Evolutionary conservation across 2,329 filamentous ascomycete species (phyloP).

Genomic region (Podosphaera fusca): DNA sequence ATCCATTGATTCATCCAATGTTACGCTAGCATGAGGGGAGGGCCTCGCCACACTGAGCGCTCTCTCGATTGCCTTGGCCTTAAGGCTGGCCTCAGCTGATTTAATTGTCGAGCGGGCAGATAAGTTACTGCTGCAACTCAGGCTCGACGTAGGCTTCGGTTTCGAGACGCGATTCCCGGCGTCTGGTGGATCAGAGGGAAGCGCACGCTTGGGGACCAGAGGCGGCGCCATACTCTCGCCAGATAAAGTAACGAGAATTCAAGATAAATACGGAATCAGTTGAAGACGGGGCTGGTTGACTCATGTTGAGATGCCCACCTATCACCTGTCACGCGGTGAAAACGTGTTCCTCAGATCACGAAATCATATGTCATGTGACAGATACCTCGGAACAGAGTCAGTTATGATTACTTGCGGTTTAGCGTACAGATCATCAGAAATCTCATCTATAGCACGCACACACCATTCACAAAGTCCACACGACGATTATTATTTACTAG

Average conservation of each 20-base stretch:
- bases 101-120: not conserved
- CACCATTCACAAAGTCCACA: too few relatives aligned
- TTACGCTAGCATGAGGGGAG: not conserved
- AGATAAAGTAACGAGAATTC: not conserved
- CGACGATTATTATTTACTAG: too few relatives aligned
- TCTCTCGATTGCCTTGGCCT: not conserved
- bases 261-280: not conserved
- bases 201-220: not conserved
- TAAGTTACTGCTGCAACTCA: not conserved
- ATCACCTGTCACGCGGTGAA: too few relatives aligned
- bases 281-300: not conserved
- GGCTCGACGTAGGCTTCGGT: not conserved
- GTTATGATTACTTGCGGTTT: too few relatives aligned
- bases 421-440: too few relatives aligned
- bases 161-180: slow-evolving; percentile 1
- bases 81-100: not conserved
- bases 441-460: too few relatives aligned
- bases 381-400: too few relatives aligned
- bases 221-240: not conserved
- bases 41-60: not conserved
- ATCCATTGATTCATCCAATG: not conserved
- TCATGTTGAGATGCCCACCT: not conserved
- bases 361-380: too few relatives aligned
- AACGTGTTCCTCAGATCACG: too few relatives aligned
- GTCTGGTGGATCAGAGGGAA: not conserved